Base-by-base conservation (phyloP, 139 green algal species). In the Asterochloris sp. region DNA sequence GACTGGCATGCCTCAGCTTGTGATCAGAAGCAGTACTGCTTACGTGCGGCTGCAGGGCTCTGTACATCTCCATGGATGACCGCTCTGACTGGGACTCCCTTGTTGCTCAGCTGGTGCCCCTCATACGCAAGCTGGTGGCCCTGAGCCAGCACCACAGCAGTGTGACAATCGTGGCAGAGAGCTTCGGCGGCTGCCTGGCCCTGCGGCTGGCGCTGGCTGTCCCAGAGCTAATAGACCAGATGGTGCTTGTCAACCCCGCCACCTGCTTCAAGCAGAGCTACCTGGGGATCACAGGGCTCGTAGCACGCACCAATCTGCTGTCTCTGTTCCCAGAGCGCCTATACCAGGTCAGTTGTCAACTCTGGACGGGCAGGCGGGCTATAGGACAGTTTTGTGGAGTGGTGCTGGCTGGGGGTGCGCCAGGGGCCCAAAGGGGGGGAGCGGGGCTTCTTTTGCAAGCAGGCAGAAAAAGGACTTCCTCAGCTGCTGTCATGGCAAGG, bases 221-320 rank as follows among this genome's bases (percentile, higher is more conserved):
- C 0, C 89, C 93, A 2, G 73, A 91, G n/a, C 85, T 94, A 19
- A 27, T 95, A 16, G 63, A 82, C 10, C 78, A 84, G 24, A 54
- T 95, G 68, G 89, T 95, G 66, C 87, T 96, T 26, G 69, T 95
- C 23, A 96, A 96, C 87, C 86, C 90, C 16, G 92, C 90, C 24
- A 95, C 91, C n/a, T 80, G 84, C 77, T 94, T 92, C 74, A 83
- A 86, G 62, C 62, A 78, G 12, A 88, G 81, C 63, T 83, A 91
- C 23, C 62, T 26, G 19, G 90, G 91, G 13, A 29, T 95, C 21
- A 80, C 83, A 13, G 83, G 85, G 13, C 76, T 94, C 24, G 79
- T 93, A 21, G 87, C 89, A 0, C 80, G 77, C 47, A 94, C 91
- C 47, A 93, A 93, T 68, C 85, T 96, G 80, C 86, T 96, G 80